Percentiles rank a stretch among this genome's conserved stretches.
Conservation (phyloP, 768 basidiomycete genomes). For the Exidia glandulosa region DNA sequence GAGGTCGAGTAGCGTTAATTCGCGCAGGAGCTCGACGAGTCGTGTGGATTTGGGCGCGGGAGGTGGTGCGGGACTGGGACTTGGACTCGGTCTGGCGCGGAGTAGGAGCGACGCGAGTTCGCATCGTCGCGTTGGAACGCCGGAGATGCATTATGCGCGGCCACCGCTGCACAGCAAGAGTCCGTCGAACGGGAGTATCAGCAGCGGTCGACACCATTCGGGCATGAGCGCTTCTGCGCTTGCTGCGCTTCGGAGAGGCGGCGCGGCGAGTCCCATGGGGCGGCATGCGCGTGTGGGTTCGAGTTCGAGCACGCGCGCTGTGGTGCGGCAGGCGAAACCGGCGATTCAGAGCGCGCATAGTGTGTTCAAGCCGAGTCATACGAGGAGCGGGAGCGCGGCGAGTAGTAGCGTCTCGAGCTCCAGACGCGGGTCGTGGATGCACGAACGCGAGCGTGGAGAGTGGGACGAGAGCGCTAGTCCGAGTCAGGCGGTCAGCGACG, state of each 20-base stretch:
- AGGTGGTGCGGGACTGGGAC: not conserved
- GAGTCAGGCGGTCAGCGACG: not conserved
- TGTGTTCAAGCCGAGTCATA: slow-evolving; percentile 47
- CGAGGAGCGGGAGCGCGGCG: not conserved
- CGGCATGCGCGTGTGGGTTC: slow-evolving; percentile 66
- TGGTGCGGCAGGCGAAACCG: slow-evolving; percentile 53
- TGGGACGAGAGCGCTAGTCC: not conserved
- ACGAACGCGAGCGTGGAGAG: not conserved
- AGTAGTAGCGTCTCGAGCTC: not conserved
- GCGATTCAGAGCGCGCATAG: slow-evolving; percentile 25
- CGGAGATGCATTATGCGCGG: not conserved
- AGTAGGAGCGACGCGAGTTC: not conserved
- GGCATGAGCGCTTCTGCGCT: not conserved
- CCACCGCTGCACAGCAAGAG: not conserved
- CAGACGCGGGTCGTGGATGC: not conserved
- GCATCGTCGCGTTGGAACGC: not conserved
- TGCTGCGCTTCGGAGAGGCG: not conserved
- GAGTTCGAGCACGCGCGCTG: slow-evolving; percentile 69
- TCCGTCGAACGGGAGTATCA: not conserved
- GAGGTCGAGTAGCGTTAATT: slow-evolving; percentile 87
- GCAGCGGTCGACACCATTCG: not conserved
- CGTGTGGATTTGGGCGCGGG: slow-evolving; percentile 28
- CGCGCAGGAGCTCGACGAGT: slow-evolving; percentile 50
- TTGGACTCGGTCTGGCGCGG: not conserved
- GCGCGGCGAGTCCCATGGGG: slow-evolving; percentile 64